Conservation (phyloP, 2,329 filamentous ascomycete species). For the Paracorniculantispora psalliotae region DNA sequence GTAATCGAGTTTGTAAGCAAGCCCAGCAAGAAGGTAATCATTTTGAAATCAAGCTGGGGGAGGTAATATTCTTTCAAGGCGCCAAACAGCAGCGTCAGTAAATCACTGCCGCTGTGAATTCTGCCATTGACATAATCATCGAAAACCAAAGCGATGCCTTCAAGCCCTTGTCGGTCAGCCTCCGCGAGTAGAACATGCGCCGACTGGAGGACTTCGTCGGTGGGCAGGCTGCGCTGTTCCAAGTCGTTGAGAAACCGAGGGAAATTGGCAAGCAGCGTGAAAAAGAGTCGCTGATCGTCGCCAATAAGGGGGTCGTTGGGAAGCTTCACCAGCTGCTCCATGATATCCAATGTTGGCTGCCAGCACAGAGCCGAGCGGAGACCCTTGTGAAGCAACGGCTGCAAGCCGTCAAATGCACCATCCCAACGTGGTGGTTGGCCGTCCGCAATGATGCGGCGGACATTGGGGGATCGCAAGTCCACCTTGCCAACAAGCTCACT, state of each 20-base stretch:
- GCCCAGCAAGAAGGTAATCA: slow-evolving; percentile 85
- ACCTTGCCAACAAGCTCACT: slow-evolving; percentile 80
- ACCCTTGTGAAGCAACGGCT: slow-evolving; percentile 84
- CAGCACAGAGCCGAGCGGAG: slow-evolving; percentile 81
- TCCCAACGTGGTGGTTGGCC: slow-evolving; percentile 85
- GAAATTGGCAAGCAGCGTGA: slow-evolving; percentile 85
- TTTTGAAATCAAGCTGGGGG: slow-evolving; percentile 74
- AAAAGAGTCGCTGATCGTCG: slow-evolving; percentile 74
- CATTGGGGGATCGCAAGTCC: slow-evolving; percentile 65
- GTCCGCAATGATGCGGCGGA: slow-evolving; percentile 68
- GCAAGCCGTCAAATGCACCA: slow-evolving; percentile 78
- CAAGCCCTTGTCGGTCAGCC: slow-evolving; percentile 66
- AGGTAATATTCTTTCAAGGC: slow-evolving; percentile 76
- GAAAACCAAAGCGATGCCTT: slow-evolving; percentile 63
- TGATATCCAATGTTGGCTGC: slow-evolving; percentile 67
- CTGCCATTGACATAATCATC: slow-evolving; percentile 63
- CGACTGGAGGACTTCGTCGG: slow-evolving; percentile 53
- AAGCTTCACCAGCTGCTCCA: slow-evolving; percentile 73
- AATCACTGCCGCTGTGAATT: slow-evolving; percentile 66
- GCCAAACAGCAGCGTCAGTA: slow-evolving; percentile 67
- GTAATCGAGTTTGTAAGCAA: slow-evolving; percentile 81
- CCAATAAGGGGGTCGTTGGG: slow-evolving; percentile 79
- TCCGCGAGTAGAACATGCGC: slow-evolving; percentile 67
- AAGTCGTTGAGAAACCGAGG: slow-evolving; percentile 78
- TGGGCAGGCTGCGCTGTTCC: slow-evolving; percentile 54